These are phyloP conservation scores for Entomortierella beljakovae DNA, from an alignment of 192 early-diverging fungal species.

Conservation along the genomic window DNA sequence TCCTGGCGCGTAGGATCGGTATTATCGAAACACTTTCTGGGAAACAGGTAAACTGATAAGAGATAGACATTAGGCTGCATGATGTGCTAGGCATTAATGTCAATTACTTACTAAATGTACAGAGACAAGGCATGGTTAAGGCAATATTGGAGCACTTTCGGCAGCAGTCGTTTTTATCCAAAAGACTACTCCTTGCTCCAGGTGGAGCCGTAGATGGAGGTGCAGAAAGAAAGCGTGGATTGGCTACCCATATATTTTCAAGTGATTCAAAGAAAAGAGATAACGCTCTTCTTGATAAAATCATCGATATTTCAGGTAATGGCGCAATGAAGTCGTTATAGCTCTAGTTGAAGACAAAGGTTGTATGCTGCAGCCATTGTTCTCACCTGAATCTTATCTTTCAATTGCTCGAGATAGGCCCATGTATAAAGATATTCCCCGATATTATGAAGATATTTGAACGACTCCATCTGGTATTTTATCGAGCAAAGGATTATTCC, in stretches of 20 bases:
- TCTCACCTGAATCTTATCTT: not conserved
- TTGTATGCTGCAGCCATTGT: not conserved
- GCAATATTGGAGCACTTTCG: slow-evolving; percentile 46
- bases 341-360: no score
- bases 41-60: slow-evolving; percentile 14
- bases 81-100: not conserved
- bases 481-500: slow-evolving; percentile 29
- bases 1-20: slow-evolving; percentile 18
- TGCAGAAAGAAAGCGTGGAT: slow-evolving; percentile 20
- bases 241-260: slow-evolving; percentile 34
- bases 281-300: slow-evolving; percentile 34
- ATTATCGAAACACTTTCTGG: slow-evolving; percentile 31
- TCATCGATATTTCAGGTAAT: slow-evolving; percentile 41
- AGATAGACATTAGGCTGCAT: not conserved
- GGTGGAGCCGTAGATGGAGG: slow-evolving; percentile 20
- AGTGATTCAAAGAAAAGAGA: slow-evolving; percentile 38
- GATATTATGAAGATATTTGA: slow-evolving; percentile 43
- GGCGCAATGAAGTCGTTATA: not conserved
- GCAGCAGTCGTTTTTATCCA: slow-evolving; percentile 44
- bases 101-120: not conserved
- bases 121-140: slow-evolving; percentile 21
- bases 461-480: slow-evolving; percentile 58
- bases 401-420: slow-evolving; percentile 21
- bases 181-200: slow-evolving; percentile 33
- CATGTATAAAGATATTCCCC: slow-evolving; percentile 55